Base-by-base conservation (phyloP, 192 early-diverging fungal genomes). In the Geranomyces michiganensis region DNA sequence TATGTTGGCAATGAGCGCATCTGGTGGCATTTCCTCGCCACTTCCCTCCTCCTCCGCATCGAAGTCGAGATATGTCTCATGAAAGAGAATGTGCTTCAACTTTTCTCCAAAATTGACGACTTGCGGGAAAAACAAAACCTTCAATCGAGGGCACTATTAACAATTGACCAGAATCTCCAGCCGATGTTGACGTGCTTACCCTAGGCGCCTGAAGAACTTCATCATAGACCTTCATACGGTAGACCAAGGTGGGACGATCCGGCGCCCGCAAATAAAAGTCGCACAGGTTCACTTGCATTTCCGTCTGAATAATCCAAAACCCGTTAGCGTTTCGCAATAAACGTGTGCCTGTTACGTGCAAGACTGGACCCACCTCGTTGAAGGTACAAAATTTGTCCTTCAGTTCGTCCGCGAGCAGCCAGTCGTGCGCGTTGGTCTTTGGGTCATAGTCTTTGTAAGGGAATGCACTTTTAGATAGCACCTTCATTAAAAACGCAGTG, bases 311-410 rank as follows among this genome's bases (percentile, higher is more conserved):
- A 19, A 32, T 27, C 31, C 4, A 7, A 4, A 24, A 41, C 3
- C 36, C 10, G 5, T 41, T 41, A 41, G 36, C 36, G 5, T 41
- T 41, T 10, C 36, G 19, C 58, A 32, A 29, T 27, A 17, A 27
- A 19, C 19, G 17, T 31, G 58, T 8, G 58, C 3, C 4, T 17
- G 4, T 53, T 9, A 24, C 7, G 15, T 15, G 7, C 51, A 53
- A 9, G 51, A 9, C 19, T 3, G 7, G 19, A 7, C 62, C 3
- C 51, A 84, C 83, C 56, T 93, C 90, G 59, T 93, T 91, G 75
- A 93, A 82, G 0, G 93, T 94, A 66, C 92, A 92, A 81, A 90
- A 90, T 67, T 88, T 88, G 70, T 93, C 90, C 69, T 93, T 93
- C 68, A 96, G 76, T 15, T 91, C 92, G 59, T 92, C 88, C 48